Percentiles rank a stretch among this genome's conserved stretches.
These are phyloP conservation scores for Benincasa hispida DNA, from an alignment of 306 rosid genomes.

Conservation along the genomic window DNA sequence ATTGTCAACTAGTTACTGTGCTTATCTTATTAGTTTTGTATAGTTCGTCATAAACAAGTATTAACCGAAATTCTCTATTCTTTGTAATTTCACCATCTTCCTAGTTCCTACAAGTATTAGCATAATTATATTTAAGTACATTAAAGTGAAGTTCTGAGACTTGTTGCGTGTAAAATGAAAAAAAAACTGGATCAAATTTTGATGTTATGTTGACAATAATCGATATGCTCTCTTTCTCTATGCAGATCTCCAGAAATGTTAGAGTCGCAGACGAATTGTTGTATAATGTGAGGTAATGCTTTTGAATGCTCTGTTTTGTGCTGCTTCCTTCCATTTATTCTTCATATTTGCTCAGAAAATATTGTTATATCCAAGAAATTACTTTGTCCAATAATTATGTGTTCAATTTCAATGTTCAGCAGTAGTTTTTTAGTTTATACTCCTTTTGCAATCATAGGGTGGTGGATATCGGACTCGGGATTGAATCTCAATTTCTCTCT, in stretches of 20 bases:
- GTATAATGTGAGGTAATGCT: conserved; percentile 51
- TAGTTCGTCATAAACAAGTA: neutral
- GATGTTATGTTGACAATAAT: neutral
- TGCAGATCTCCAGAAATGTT: conserved; percentile 90
- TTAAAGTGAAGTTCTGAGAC: neutral
- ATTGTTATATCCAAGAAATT: neutral
- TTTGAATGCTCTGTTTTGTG: neutral
- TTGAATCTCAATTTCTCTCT: neutral
- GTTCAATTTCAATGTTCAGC: neutral
- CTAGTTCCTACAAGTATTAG: neutral
- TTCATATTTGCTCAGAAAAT: neutral
- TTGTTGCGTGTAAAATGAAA: neutral
- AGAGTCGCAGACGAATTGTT: conserved; percentile 57
- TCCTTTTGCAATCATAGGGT: neutral
- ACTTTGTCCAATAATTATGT: neutral
- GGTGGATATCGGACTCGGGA: neutral
- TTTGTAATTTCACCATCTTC: neutral
- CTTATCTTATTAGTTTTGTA: neutral
- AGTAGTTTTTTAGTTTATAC: neutral
- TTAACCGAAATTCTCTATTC: neutral
- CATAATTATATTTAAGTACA: neutral
- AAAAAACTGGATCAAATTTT: neutral
- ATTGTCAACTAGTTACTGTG: neutral
- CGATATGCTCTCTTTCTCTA: neutral
- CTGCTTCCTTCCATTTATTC: neutral